These are phyloP conservation scores for Alnus glutinosa DNA, from an alignment of 306 rosid species.

Conservation along the genomic window DNA sequence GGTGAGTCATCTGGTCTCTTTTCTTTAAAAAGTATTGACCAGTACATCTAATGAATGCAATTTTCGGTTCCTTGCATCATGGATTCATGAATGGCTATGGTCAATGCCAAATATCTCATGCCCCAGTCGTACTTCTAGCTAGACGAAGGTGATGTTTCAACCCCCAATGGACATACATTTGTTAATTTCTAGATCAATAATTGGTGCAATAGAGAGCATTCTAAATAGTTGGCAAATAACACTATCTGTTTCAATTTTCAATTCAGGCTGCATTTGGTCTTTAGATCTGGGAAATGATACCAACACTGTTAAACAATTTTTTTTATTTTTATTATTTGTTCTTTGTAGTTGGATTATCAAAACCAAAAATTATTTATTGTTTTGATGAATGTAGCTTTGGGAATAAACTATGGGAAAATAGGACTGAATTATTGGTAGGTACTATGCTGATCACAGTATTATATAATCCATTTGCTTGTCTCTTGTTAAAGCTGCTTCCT, in stretches of 20 bases:
- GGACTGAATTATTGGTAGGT: slow-evolving; percentile 8
- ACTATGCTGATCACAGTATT: neutral
- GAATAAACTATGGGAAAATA: neutral
- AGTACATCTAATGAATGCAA: slow-evolving; percentile 13
- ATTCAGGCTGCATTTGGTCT: neutral
- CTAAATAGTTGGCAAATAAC: neutral
- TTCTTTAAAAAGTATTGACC: neutral
- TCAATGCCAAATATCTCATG: slow-evolving; percentile 7
- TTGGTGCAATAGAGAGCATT: slow-evolving; percentile 30
- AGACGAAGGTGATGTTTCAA: neutral
- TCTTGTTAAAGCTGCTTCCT: slow-evolving; percentile 41
- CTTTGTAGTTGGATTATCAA: neutral
- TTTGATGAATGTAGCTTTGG: neutral
- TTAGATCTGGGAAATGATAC: neutral
- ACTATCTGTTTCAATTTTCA: neutral
- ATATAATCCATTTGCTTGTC: slow-evolving; percentile 3
- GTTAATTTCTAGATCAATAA: slow-evolving; percentile 27
- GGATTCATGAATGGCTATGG: slow-evolving; percentile 13
- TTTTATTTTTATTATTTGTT: neutral
- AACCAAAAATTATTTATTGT: neutral
- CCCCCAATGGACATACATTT: neutral
- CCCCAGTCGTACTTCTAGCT: neutral
- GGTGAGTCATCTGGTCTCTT: neutral
- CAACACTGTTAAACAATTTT: slow-evolving; percentile 1
- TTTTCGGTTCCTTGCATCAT: slow-evolving; percentile 17